Percentiles rank a stretch among this genome's conserved stretches.
These are phyloP conservation scores for Acacia confusa DNA, from an alignment of 306 rosid species.

Conservation along the genomic window DNA sequence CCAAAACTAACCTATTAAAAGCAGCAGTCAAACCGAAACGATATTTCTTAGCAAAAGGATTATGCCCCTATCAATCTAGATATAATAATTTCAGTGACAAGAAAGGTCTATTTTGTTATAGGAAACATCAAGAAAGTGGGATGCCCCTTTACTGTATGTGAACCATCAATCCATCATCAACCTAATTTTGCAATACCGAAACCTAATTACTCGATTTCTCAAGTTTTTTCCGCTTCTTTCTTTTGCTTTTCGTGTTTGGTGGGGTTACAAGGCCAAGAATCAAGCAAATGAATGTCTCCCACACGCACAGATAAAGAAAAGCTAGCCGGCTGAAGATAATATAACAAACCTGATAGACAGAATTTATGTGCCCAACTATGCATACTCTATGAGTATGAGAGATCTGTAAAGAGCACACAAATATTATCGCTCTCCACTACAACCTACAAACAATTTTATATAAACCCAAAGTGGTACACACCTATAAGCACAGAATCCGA, in stretches of 20 bases:
- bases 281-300: constrained; percentile 20
- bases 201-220: not conserved
- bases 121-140: not conserved
- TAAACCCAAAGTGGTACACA: not conserved
- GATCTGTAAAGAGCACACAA: constrained; percentile 11
- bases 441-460: not conserved
- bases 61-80: constrained; percentile 14
- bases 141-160: not conserved
- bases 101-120: not conserved
- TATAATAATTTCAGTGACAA: not conserved
- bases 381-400: constrained; percentile 19
- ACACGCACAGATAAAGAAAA: not conserved
- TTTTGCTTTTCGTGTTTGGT: not conserved
- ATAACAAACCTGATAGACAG: constrained; percentile 38
- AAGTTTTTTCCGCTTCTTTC: not conserved
- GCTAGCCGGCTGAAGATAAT: constrained; percentile 2
- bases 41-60: not conserved
- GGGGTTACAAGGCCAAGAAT: not conserved
- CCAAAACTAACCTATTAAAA: constrained; percentile 24
- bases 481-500: not conserved
- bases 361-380: constrained; percentile 23
- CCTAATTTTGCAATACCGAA: not conserved
- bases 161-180: not conserved
- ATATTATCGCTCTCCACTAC: constrained; percentile 30
- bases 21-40: constrained; percentile 27